Conservation (phyloP, 768 basidiomycete genomes). For the Mycena venus region DNA sequence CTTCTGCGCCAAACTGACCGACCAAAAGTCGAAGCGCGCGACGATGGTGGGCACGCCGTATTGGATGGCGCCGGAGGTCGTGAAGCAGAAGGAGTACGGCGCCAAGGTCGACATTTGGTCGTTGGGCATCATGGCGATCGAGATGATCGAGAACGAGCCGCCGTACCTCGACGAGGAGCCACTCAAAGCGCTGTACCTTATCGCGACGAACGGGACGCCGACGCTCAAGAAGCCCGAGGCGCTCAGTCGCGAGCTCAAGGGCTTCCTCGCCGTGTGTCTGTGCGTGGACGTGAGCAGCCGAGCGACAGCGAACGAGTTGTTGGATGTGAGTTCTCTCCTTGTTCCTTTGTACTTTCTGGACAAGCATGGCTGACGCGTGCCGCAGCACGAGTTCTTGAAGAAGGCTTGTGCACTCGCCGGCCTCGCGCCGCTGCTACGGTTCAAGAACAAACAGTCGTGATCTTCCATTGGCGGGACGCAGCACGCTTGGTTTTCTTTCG, state of each 20-base stretch:
- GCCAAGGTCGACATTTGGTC: conserved; percentile 98
- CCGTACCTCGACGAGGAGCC: conserved; percentile 97
- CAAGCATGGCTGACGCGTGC: conserved; percentile 22
- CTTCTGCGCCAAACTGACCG: conserved; percentile 95
- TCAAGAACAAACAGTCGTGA: conserved; percentile 75
- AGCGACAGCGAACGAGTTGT: conserved; percentile 88
- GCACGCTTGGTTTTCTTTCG: background rate
- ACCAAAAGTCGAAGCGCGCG: conserved; percentile 96
- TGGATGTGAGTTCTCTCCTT: conserved; percentile 76
- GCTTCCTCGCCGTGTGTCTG: conserved; percentile 96
- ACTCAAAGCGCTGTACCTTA: conserved; percentile 92
- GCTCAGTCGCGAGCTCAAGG: conserved; percentile 92
- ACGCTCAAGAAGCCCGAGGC: conserved; percentile 97
- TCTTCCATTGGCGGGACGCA: no score
- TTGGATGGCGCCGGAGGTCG: conserved; percentile 99
- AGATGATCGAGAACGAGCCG: conserved; percentile 99
- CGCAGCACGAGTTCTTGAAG: conserved; percentile 93
- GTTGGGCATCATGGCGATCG: conserved; percentile 97
- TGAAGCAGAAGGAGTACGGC: conserved; percentile 97
- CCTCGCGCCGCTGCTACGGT: conserved; percentile 87
- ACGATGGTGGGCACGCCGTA: conserved; percentile 99
- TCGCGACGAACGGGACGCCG: conserved; percentile 98
- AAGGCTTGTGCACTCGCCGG: conserved; percentile 88
- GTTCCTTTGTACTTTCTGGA: background rate
- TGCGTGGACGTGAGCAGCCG: conserved; percentile 97